Conservation (phyloP, 2,329 filamentous ascomycete genomes). For the Phyllosticta citrichinensis region DNA sequence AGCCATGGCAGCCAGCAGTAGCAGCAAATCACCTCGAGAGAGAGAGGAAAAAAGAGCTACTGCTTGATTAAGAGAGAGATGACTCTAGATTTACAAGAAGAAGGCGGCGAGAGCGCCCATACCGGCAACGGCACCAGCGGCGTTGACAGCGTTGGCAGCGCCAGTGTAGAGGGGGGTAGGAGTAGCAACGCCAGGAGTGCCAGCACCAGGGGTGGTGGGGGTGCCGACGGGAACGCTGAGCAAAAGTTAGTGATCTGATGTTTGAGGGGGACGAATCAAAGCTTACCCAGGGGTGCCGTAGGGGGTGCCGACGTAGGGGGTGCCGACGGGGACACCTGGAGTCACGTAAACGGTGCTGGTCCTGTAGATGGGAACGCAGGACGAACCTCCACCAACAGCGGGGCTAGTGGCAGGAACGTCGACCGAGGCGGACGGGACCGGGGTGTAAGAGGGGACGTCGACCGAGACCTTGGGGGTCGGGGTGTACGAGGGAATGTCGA, state of each 20-base stretch:
- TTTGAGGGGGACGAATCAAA: not conserved
- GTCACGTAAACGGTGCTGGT: slow-evolving; percentile 11
- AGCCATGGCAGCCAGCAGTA: not conserved
- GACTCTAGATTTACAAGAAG: slow-evolving; percentile 30
- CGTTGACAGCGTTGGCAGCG: slow-evolving; percentile 27
- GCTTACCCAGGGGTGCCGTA: slow-evolving; percentile 25
- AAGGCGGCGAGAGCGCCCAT: slow-evolving; percentile 32
- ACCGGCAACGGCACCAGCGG: slow-evolving; percentile 29
- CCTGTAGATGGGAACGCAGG: slow-evolving; percentile 3
- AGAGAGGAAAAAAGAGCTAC: not conserved
- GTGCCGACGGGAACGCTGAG: slow-evolving; percentile 18
- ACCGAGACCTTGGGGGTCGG: too few relatives aligned
- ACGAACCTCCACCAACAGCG: slow-evolving; percentile 2
- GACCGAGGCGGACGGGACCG: not conserved
- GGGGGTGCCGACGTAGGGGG: slow-evolving; percentile 28
- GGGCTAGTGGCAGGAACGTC: slow-evolving; percentile 1
- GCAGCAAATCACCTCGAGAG: not conserved
- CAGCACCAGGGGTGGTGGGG: slow-evolving; percentile 16
- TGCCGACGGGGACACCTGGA: slow-evolving; percentile 9
- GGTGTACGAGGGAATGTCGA: not conserved
- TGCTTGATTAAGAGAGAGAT: slow-evolving; percentile 15
- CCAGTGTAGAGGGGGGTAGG: slow-evolving; percentile 27
- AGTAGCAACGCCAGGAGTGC: slow-evolving; percentile 4
- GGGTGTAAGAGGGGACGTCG: too few relatives aligned
- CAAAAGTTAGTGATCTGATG: slow-evolving; percentile 12